Conservation (phyloP, 2,329 filamentous ascomycete genomes). For the Aspergillus cejpii region DNA sequence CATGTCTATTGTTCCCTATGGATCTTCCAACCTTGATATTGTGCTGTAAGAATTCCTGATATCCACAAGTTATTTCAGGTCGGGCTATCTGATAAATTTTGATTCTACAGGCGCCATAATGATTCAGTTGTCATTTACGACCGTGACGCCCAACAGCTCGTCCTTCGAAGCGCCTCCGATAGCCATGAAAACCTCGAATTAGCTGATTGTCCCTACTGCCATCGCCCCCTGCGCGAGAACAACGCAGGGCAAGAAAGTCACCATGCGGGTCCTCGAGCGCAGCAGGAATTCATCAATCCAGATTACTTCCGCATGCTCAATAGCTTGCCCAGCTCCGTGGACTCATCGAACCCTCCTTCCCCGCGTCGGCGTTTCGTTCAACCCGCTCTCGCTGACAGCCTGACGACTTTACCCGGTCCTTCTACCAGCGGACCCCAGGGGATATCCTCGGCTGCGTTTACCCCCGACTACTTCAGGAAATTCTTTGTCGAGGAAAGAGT, state of each 20-base stretch:
- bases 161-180: slow-evolving; percentile 60
- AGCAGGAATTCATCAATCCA: slow-evolving; percentile 72
- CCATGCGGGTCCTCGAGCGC: slow-evolving; percentile 27
- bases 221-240: slow-evolving; percentile 58
- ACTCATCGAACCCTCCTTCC: slow-evolving; percentile 42
- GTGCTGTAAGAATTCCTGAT: slow-evolving; percentile 36
- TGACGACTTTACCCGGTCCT: slow-evolving; percentile 48
- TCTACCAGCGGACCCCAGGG: slow-evolving; percentile 52
- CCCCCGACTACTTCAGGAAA: slow-evolving; percentile 81
- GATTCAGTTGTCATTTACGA: slow-evolving; percentile 91
- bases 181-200: slow-evolving; percentile 48
- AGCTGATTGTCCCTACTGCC: slow-evolving; percentile 82
- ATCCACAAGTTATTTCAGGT: background rate
- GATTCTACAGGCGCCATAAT: slow-evolving; percentile 67
- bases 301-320: slow-evolving; percentile 91
- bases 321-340: slow-evolving; percentile 47
- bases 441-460: slow-evolving; percentile 82
- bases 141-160: slow-evolving; percentile 73
- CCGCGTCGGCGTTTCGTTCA: slow-evolving; percentile 45
- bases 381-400: slow-evolving; percentile 40
- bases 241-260: slow-evolving; percentile 36
- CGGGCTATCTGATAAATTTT: slow-evolving; percentile 12
- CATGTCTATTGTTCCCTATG: slow-evolving; percentile 42
- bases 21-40: slow-evolving; percentile 39
- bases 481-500: slow-evolving; percentile 89